phyloP scores from a whole-genome alignment of 2,329 filamentous ascomycete genomes.

The Lanzia echinophila region DNA sequence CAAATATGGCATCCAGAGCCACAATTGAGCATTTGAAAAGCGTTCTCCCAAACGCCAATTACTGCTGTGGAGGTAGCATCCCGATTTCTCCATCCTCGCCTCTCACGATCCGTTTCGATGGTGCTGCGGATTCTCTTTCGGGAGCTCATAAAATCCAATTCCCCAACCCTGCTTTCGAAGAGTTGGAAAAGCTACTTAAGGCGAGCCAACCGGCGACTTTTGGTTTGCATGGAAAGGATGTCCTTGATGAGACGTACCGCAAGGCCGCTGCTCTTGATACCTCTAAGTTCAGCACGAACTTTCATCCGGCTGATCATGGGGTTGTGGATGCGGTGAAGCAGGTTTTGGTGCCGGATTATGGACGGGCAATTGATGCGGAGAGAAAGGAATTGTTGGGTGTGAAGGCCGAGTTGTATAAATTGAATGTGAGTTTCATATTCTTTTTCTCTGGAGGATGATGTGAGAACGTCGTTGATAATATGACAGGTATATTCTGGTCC shows the following conservation, averaged over 20 bases:
- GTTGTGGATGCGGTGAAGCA: constrained; percentile 42
- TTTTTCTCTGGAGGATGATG: background rate
- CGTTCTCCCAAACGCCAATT: constrained; percentile 8
- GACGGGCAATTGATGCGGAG: constrained; percentile 17
- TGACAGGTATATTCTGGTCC: constrained; percentile 45
- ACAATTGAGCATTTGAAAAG: constrained; percentile 1
- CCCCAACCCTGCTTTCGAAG: constrained; percentile 5
- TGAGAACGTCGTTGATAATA: background rate
- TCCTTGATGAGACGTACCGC: constrained; percentile 46
- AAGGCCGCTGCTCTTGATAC: constrained; percentile 48
- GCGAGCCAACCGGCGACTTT: constrained; percentile 43
- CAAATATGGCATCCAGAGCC: background rate
- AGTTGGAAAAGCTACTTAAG: constrained; percentile 24
- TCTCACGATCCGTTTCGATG: constrained; percentile 16
- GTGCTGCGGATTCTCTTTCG: constrained; percentile 4
- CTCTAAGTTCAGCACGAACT: constrained; percentile 40
- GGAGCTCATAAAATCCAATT: constrained; percentile 8
- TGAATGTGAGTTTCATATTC: constrained; percentile 38
- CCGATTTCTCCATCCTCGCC: constrained; percentile 9
- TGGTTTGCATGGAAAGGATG: constrained; percentile 38
- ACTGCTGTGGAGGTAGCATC: constrained; percentile 18
- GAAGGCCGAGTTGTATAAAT: constrained; percentile 48
- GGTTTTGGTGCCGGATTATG: constrained; percentile 28
- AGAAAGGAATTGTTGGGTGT: constrained; percentile 30
- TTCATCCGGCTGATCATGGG: constrained; percentile 45